These are phyloP conservation scores for Vararia minispora DNA, from an alignment of 768 basidiomycete species.

Conservation along the genomic window DNA sequence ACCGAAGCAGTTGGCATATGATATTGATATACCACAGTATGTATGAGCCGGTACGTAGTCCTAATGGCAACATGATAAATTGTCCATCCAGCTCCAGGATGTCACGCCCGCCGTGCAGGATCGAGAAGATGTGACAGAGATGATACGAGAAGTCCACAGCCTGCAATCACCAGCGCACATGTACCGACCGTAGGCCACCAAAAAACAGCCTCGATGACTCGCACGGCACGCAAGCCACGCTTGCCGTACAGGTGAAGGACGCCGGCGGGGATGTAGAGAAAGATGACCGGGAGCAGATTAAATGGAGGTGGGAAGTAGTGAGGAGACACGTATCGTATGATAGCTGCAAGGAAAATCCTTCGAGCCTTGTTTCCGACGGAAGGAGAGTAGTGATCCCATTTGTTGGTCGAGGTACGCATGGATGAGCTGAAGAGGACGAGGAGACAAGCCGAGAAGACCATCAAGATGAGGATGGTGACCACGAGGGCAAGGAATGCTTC, in stretches of 20 bases:
- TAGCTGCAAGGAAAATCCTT: constrained; percentile 25
- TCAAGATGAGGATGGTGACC: constrained; percentile 23
- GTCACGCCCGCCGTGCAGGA: too few species aligned
- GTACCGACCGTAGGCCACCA: constrained; percentile 35
- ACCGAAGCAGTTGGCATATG: too few species aligned
- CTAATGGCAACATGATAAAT: too few species aligned
- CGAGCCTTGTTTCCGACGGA: constrained; percentile 35
- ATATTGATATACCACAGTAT: too few species aligned
- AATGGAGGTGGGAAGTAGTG: constrained; percentile 41
- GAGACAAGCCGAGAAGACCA: constrained; percentile 24
- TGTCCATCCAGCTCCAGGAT: too few species aligned
- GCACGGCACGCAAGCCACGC: constrained; percentile 5
- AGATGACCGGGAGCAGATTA: constrained; percentile 27
- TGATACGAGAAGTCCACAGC: constrained; percentile 6
- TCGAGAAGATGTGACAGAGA: constrained; percentile 1
- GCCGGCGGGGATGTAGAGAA: constrained; percentile 12
- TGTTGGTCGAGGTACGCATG: constrained; percentile 3
- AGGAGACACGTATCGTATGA: constrained; percentile 22
- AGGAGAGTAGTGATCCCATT: constrained; percentile 41
- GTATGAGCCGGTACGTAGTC: too few species aligned
- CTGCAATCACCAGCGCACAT: constrained; percentile 18
- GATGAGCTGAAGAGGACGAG: constrained; percentile 21
- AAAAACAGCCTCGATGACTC: constrained; percentile 21
- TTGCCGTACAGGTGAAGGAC: constrained; percentile 14
- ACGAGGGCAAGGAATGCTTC: constrained; percentile 29